Base-by-base conservation (phyloP, 2,329 filamentous ascomycete species). In the Aspergillus puulaauensis region DNA sequence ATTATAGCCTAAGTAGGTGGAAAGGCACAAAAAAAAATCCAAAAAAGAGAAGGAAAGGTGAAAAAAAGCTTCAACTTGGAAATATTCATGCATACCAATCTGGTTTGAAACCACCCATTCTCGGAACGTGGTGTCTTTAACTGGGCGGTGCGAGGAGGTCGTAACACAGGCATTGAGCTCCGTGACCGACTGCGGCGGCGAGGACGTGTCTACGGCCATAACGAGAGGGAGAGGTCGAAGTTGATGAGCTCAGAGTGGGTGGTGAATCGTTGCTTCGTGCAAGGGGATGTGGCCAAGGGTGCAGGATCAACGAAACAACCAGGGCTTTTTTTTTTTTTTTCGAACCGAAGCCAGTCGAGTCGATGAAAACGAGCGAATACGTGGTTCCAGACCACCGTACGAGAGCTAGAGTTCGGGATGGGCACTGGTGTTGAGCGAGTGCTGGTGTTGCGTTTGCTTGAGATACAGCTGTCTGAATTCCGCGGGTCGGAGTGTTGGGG, bases 21-120 rank as follows among this genome's bases (percentile, higher is more conserved):
- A 2, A 17, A 27, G 9, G 5, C 17, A 6, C 19, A 39, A 43
- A 24, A 39, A 49, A 23, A 46, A 50, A 41, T 19, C 19, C 19
- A 43, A 40, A 11, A 21, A 56, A 31, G 9, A 19, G 44, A 23
- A 39, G 12, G 31, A 50, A 35, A 52, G 17, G 6, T 4, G 48
- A 49, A 44, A 21, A 12, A 39, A 54, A 8, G 21, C 14, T 49
- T n/a, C 35, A 52, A 27, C 48, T 41, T 24, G 19, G n/a, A 54
- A 31, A 15, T 48, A 21, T 41, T 50, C 43, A 24, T 49, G 77
- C 85, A 59, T 86, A 93, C 90, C 89, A 68, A 91, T 87, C 73
- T 93, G 90, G 73, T 93, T 90, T 69, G 90, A 81, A 65, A 91
- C 85, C 71, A 93, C 83, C 86, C 88, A 90, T 69, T 77, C 73